phyloP scores from a whole-genome alignment of 2,329 filamentous ascomycete genomes.

The Endothia cerciana region DNA sequence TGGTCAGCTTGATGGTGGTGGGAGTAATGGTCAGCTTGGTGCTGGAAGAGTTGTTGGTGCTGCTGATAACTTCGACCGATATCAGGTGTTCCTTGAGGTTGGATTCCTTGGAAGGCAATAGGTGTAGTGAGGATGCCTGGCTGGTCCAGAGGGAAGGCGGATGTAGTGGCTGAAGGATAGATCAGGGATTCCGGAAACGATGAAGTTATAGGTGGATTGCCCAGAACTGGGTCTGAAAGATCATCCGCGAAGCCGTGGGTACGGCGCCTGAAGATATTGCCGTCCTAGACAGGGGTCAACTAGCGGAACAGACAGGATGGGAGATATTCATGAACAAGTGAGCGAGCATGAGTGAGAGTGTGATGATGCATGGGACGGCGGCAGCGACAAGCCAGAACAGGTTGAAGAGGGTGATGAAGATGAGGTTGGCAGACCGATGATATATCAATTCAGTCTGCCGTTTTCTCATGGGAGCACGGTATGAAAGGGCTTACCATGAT shows the following conservation, averaged over 20 bases:
- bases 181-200: constrained; percentile 24
- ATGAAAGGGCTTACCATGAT: constrained; percentile 52
- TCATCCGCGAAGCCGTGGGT: constrained; percentile 45
- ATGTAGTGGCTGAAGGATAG: constrained; percentile 34
- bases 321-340: constrained; percentile 29
- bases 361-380: neutral
- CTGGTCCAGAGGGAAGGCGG: constrained; percentile 34
- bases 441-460: constrained; percentile 52
- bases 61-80: constrained; percentile 38
- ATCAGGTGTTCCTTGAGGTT: constrained; percentile 19
- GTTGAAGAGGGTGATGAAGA: constrained; percentile 32
- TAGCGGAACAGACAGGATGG: constrained; percentile 34
- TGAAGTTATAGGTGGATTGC: constrained; percentile 35
- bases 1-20: constrained; percentile 22
- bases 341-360: constrained; percentile 2
- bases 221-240: constrained; percentile 42
- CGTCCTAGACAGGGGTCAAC: constrained; percentile 42
- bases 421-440: constrained; percentile 39
- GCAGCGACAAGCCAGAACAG: constrained; percentile 26
- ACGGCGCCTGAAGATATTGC: constrained; percentile 49
- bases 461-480: constrained; percentile 42
- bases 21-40: constrained; percentile 15
- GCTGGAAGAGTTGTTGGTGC: constrained; percentile 32
- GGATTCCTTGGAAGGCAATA: neutral
- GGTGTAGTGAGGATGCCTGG: constrained; percentile 32